These are phyloP conservation scores for Epithemia pelagica DNA, from an alignment of 108 stramenopile species.

Conservation along the genomic window DNA sequence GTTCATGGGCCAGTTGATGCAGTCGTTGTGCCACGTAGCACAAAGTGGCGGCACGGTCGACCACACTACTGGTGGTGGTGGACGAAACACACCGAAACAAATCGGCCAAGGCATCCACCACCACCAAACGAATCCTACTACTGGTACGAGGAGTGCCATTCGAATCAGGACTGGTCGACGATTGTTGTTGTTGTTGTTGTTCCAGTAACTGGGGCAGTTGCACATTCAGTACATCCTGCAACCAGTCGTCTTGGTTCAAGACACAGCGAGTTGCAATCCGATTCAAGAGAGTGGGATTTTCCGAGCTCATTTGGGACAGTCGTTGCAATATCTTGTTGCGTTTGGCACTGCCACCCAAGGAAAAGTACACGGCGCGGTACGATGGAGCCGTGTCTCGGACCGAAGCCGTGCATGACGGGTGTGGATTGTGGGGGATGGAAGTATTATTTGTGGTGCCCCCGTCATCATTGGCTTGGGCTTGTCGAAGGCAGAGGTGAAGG, in stretches of 20 bases:
- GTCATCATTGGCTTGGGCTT: not conserved
- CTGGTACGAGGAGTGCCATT: not conserved
- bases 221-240: not conserved
- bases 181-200: not conserved
- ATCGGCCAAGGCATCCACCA: not conserved
- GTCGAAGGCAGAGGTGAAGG: not conserved
- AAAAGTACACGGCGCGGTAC: not conserved
- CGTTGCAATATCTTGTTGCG: not conserved
- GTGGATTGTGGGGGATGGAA: not conserved
- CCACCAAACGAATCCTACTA: not conserved
- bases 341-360: not conserved
- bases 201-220: not conserved
- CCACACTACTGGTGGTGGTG: not conserved
- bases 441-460: not conserved
- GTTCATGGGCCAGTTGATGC: not conserved
- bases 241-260: not conserved
- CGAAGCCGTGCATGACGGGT: not conserved
- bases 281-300: not conserved
- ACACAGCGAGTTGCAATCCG: not conserved
- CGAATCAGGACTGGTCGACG: no score
- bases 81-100: not conserved
- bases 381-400: not conserved
- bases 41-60: not conserved
- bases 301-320: not conserved
- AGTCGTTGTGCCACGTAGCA: not conserved